Evolutionary conservation across 352 stramenopile species (phyloP), one percentile per base, ranked within the genome.

Genomic region (Phytopythium mirpurense): DNA sequence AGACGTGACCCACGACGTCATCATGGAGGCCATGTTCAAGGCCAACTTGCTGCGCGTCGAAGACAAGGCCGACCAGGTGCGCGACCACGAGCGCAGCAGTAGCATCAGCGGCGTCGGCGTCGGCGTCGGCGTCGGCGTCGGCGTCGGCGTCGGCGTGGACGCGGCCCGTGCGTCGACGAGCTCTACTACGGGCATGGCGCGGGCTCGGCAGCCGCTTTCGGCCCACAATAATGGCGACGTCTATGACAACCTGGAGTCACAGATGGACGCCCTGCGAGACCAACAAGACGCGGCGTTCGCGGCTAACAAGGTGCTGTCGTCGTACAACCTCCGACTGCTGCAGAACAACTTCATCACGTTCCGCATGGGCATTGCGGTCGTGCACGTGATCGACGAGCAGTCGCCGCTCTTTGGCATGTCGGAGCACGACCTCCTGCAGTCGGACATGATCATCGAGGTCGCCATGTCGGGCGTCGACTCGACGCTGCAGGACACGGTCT

Each of bases 261-360:
- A 52, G 29, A 10, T 21, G 10, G 34, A 19, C 14, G 27, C 19
- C 16, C 19, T 14, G 21, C 46, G 19, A 3, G 14, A 32, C 9
- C 31, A 66, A 14, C 42, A 70, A 9, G 59, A 64, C 5, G n/a
- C 31, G 16, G 48, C 57, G 11, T 69, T 58, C 19, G 67, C 68
- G 3, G 18, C 51, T 15, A 67, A 60, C 31, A 77, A 83, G 54
- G 65, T 81, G 34, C 55, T 91, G 0, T 78, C 75, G 27, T 89
- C 78, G 48, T 90, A 91, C 63, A 86, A 90, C 24, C 70, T 93
- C 49, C 80, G 84, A 51, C 59, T 93, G 24, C 35, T 87, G 54
- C 83, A 91, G 36, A 84, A 87, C 60, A 90, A 90, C 38, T 93
- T 91, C 36, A 90, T 93, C 54, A 90, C 82, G 34, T 91, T 93